Percentiles rank a stretch among this genome's conserved stretches.
phyloP scores from a whole-genome alignment of 2,329 filamentous ascomycete species.

The Furcasterigmium furcatum region DNA sequence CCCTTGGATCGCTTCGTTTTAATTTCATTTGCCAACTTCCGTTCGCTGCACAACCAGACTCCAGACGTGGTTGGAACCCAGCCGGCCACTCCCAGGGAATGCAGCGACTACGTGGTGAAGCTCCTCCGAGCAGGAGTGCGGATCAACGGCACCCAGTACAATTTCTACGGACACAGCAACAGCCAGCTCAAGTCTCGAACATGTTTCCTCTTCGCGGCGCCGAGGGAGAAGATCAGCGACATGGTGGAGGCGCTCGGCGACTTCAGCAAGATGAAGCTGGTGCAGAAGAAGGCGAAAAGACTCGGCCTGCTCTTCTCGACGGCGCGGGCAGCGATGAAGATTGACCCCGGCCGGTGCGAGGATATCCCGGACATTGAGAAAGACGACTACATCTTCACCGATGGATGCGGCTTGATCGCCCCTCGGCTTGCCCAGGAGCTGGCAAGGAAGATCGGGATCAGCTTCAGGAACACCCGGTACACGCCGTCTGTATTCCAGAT shows the following conservation, averaged over 20 bases:
- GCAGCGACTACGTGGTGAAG: constrained; percentile 28
- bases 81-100: constrained; percentile 25
- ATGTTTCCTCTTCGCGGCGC: constrained; percentile 31
- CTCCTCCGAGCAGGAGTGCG: constrained; percentile 27
- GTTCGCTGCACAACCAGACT: constrained; percentile 13
- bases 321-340: constrained; percentile 23
- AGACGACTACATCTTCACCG: constrained; percentile 34
- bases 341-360: constrained; percentile 28
- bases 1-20: constrained; percentile 25
- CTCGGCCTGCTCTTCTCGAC: constrained; percentile 37
- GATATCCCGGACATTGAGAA: constrained; percentile 32
- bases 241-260: constrained; percentile 33
- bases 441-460: constrained; percentile 24
- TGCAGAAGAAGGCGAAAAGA: constrained; percentile 36
- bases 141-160: constrained; percentile 29
- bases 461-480: constrained; percentile 30
- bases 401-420: constrained; percentile 35
- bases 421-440: constrained; percentile 25
- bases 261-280: constrained; percentile 35
- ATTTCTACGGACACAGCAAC: constrained; percentile 40
- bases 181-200: constrained; percentile 37
- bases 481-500: constrained; percentile 36
- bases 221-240: constrained; percentile 24
- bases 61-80: constrained; percentile 4
- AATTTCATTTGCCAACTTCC: constrained; percentile 30